phyloP scores from a whole-genome alignment of 192 early-diverging fungal genomes.

The Coemansia sp. region DNA sequence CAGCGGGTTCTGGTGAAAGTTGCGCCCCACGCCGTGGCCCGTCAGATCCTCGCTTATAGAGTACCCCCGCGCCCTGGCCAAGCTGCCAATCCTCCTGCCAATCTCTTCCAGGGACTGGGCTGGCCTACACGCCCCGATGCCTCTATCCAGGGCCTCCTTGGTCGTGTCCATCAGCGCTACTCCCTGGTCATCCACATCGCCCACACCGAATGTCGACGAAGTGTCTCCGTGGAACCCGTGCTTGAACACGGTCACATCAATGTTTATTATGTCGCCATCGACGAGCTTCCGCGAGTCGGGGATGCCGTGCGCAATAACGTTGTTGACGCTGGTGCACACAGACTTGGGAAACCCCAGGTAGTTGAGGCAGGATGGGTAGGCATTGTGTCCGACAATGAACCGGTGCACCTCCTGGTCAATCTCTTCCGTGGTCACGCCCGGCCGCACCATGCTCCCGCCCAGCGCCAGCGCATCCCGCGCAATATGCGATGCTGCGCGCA shows the following conservation, averaged over 20 bases:
- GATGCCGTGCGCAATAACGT: conserved; percentile 77
- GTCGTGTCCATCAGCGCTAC: conserved; percentile 52
- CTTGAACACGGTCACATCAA: conserved; percentile 66
- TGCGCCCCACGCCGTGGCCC: conserved; percentile 81
- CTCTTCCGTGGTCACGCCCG: conserved; percentile 47
- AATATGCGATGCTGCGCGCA: conserved; percentile 50
- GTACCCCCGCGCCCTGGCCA: conserved; percentile 47
- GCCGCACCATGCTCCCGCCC: conserved; percentile 48
- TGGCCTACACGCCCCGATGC: conserved; percentile 66
- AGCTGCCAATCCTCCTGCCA: conserved; percentile 56
- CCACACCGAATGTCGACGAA: conserved; percentile 60
- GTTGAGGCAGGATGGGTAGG: conserved; percentile 73
- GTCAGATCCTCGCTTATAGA: conserved; percentile 66
- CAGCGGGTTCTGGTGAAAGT: conserved; percentile 78
- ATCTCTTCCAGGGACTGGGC: conserved; percentile 64
- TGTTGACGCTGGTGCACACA: conserved; percentile 77
- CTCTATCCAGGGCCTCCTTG: conserved; percentile 51
- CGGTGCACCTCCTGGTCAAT: conserved; percentile 53
- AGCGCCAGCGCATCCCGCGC: conserved; percentile 55
- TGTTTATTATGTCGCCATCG: conserved; percentile 70
- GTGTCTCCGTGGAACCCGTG: conserved; percentile 73
- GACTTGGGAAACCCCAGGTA: conserved; percentile 72
- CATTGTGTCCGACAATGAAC: conserved; percentile 49
- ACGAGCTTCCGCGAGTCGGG: conserved; percentile 56
- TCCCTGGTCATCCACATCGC: conserved; percentile 55